These are phyloP conservation scores for Austroboletus eburneus DNA, from an alignment of 768 basidiomycete genomes.

Conservation along the genomic window DNA sequence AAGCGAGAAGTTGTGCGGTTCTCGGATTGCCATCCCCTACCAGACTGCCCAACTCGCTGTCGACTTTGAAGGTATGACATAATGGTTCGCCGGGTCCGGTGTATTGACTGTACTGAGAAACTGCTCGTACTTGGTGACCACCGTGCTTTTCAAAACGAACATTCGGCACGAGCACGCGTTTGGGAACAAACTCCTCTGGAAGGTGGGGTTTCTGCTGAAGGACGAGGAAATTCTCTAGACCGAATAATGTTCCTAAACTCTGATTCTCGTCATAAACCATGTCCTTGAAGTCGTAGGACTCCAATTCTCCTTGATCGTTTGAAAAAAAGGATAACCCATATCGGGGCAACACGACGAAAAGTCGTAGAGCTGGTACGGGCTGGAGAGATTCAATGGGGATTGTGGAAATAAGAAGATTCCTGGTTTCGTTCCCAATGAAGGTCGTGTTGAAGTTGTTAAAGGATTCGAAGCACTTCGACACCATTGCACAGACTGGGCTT, in stretches of 20 bases:
- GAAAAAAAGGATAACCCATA: slow-evolving; percentile 36
- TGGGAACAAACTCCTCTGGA: background rate
- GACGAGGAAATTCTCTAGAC: slow-evolving; percentile 35
- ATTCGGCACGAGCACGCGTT: background rate
- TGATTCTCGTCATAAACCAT: slow-evolving; percentile 38
- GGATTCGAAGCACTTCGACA: slow-evolving; percentile 5
- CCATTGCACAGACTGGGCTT: slow-evolving; percentile 18
- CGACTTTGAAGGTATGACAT: background rate
- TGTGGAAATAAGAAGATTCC: slow-evolving; percentile 13
- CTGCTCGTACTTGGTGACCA: background rate
- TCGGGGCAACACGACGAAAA: slow-evolving; percentile 31
- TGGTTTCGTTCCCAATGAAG: background rate
- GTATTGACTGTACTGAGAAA: background rate
- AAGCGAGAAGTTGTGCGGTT: slow-evolving; percentile 30
- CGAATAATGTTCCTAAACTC: slow-evolving; percentile 38
- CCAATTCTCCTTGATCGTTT: slow-evolving; percentile 22
- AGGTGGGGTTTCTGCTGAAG: background rate
- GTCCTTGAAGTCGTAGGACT: slow-evolving; percentile 35
- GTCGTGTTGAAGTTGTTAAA: background rate
- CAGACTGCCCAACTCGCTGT: slow-evolving; percentile 12
- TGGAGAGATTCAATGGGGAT: background rate
- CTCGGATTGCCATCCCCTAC: slow-evolving; percentile 16
- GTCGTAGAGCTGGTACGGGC: background rate
- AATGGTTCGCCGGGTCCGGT: background rate
- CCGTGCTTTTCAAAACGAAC: background rate